Evolutionary conservation across 2,329 filamentous ascomycete species (phyloP).

Genomic region (Botrytis sinoallii): DNA sequence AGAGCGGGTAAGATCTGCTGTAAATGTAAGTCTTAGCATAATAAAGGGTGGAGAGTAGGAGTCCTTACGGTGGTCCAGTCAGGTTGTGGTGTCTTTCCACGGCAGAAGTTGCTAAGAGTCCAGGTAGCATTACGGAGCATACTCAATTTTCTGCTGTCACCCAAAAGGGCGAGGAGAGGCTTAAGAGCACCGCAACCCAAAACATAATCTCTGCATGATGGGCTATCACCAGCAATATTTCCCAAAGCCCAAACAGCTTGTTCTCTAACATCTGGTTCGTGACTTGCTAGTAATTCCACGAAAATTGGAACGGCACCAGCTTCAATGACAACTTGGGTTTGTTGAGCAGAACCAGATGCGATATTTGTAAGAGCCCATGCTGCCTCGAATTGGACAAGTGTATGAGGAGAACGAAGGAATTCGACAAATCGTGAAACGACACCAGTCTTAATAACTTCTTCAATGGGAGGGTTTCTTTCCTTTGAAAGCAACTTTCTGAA

Average conservation of each 20-base stretch:
- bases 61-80: conserved; percentile 87
- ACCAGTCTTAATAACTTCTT: conserved; percentile 98
- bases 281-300: conserved; percentile 90
- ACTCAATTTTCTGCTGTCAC: conserved; percentile 97
- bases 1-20: conserved; percentile 86
- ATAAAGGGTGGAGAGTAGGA: conserved; percentile 8
- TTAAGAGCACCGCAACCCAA: conserved; percentile 86
- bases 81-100: conserved; percentile 97
- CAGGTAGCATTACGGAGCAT: conserved; percentile 99
- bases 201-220: conserved; percentile 95
- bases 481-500: conserved; percentile 98
- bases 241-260: conserved; percentile 98
- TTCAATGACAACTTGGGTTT: conserved; percentile 98
- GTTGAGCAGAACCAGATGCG: conserved; percentile 91
- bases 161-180: conserved; percentile 83
- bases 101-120: conserved; percentile 99
- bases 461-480: conserved; percentile 97
- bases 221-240: conserved; percentile 98
- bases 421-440: conserved; percentile 97
- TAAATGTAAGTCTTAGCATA: conserved; percentile 34
- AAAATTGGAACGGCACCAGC: conserved; percentile 98
- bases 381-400: conserved; percentile 97
- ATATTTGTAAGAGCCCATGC: conserved; percentile 99
- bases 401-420: conserved; percentile 96
- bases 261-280: conserved; percentile 95